Conservation (phyloP, 2,329 filamentous ascomycete genomes). For the Diaporthe amygdali region DNA sequence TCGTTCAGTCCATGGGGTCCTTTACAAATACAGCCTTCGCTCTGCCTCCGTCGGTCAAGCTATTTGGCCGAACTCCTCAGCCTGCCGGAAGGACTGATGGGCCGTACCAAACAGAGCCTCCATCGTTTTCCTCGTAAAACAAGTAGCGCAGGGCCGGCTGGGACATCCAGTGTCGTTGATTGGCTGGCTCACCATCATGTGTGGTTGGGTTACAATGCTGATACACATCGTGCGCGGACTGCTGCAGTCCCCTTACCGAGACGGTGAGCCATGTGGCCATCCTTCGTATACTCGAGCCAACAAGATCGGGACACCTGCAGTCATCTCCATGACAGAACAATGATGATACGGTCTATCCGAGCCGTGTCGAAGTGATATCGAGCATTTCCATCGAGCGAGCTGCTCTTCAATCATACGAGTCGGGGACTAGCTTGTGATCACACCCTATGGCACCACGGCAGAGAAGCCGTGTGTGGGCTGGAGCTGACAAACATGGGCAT, state of each 20-base stretch:
- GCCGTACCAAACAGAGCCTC: background rate
- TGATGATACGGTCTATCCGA: background rate
- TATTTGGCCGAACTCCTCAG: background rate
- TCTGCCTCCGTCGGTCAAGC: background rate
- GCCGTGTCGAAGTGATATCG: background rate
- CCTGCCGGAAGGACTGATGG: background rate
- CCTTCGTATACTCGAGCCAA: background rate
- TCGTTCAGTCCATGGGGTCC: background rate
- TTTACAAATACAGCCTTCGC: background rate
- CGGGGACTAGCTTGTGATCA: background rate
- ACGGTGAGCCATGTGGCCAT: slow-evolving; percentile 1
- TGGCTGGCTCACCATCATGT: background rate
- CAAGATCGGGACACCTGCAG: background rate
- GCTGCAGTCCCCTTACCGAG: background rate
- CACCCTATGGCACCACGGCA: background rate
- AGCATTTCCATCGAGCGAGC: background rate
- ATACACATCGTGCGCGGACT: background rate
- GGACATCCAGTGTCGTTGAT: background rate
- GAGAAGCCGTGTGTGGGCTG: background rate
- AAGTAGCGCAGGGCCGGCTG: background rate
- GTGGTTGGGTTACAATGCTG: background rate
- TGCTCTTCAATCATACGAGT: background rate
- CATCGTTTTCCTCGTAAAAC: background rate
- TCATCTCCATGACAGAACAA: background rate
- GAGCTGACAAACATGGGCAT: slow-evolving; percentile 16